Percentiles rank a stretch among this genome's conserved stretches.
These are phyloP conservation scores for Fusarium paranaense DNA, from an alignment of 2,329 filamentous ascomycete species.

Conservation along the genomic window DNA sequence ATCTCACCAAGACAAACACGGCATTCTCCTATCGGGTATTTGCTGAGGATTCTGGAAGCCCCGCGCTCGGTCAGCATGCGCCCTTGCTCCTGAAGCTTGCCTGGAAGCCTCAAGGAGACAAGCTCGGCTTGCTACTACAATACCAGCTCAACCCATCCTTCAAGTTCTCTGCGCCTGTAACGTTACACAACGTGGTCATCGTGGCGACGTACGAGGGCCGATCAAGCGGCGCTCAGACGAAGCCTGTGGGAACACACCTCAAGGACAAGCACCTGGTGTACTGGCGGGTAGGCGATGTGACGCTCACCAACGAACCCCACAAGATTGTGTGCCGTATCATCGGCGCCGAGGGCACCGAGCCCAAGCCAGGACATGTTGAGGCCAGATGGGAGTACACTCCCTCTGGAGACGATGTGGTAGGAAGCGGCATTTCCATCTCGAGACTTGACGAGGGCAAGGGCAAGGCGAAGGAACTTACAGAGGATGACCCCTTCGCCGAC, in stretches of 20 bases:
- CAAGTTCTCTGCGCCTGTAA: slow-evolving; percentile 55
- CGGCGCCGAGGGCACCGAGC: slow-evolving; percentile 76
- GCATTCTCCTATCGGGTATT: slow-evolving; percentile 95
- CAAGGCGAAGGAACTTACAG: slow-evolving; percentile 63
- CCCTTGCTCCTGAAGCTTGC: slow-evolving; percentile 79
- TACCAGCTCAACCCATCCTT: slow-evolving; percentile 85
- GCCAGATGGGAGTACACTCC: slow-evolving; percentile 78
- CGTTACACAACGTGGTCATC: slow-evolving; percentile 78
- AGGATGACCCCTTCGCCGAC: slow-evolving; percentile 78
- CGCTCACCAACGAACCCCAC: slow-evolving; percentile 71
- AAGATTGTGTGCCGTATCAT: slow-evolving; percentile 87
- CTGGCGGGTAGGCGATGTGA: slow-evolving; percentile 84
- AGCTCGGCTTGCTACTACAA: slow-evolving; percentile 86
- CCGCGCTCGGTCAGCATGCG: slow-evolving; percentile 65
- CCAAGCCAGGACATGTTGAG: slow-evolving; percentile 82
- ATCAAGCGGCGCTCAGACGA: slow-evolving; percentile 77
- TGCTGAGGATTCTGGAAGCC: slow-evolving; percentile 67
- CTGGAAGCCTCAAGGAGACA: slow-evolving; percentile 87
- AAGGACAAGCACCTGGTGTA: slow-evolving; percentile 82
- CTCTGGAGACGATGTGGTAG: slow-evolving; percentile 56
- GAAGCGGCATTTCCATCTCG: slow-evolving; percentile 75
- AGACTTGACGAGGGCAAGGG: slow-evolving; percentile 61
- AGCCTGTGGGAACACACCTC: slow-evolving; percentile 82
- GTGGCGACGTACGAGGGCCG: slow-evolving; percentile 78
- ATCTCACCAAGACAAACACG: slow-evolving; percentile 78